Evolutionary conservation across 2,329 filamentous ascomycete genomes (phyloP), one percentile per base, ranked within the genome.

Genomic region (Curvularia lunata): DNA sequence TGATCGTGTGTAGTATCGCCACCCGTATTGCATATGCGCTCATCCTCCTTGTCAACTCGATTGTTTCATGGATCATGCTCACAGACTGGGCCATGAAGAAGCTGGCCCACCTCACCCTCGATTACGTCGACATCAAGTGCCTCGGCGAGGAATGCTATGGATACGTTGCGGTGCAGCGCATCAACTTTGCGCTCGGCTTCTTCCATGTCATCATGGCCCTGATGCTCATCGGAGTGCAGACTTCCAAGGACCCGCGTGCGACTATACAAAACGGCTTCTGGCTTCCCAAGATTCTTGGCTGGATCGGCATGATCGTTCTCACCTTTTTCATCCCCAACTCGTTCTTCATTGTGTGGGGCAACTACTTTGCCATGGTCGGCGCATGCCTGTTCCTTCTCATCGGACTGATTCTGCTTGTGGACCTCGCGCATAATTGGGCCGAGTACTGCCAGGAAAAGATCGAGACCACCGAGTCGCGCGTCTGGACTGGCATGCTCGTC

Each of bases 41-140:
- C 72, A 89, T 99, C 62, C 90, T 99, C 54, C 88, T 99, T 66
- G 81, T 98, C 78, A 99, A 99, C 84, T 97, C 94, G 58, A 97
- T 98, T 64, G 77, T 98, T 50, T 94, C 95, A 34, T 99, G 95
- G 95, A 91, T 99, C 68, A 97, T 98, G 92, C 92, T 99, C 80
- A 99, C 95, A 21, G 91, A 92, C 52, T 99, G 95, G 95, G 95
- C 95, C 32, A 91, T 99, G 75, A 91, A 97, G 72, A 98, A 98
- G 77, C 84, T 99, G 5, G 88, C 98, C 79, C 87, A 96, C 64
- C 83, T 98, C 53, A 95, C 92, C 12, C 85, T 99, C 65, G 92
- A 98, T 79, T 98, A 97, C 74, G 93, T 99, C 81, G 92, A 92
- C 71, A 96, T 99, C 73, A 89, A 90, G 72, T 99, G 95, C 76